Evolutionary conservation across 2,329 filamentous ascomycete genomes (phyloP).

Genomic region (Thermochaetoides dissita): DNA sequence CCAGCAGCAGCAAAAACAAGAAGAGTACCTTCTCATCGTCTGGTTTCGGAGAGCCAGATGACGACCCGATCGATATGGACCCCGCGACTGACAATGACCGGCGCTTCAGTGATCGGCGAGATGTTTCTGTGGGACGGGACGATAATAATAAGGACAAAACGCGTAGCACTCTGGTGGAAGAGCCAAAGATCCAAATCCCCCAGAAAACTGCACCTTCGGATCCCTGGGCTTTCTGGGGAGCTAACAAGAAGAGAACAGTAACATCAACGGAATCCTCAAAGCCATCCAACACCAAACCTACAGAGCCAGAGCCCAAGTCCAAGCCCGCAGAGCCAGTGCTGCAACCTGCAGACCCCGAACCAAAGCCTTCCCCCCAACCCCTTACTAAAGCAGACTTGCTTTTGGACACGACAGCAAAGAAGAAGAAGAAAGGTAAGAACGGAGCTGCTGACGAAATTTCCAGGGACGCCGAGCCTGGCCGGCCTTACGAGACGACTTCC

Average conservation of each 20-base stretch:
- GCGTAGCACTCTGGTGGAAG: no score
- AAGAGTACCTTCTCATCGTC: slow-evolving; percentile 34
- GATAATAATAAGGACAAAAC: no score
- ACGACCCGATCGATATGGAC: no score
- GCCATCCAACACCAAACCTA: slow-evolving; percentile 1
- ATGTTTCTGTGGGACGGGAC: neutral
- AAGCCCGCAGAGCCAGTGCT: neutral
- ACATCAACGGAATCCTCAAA: neutral
- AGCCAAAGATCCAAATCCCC: no score
- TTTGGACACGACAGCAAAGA: slow-evolving; percentile 5
- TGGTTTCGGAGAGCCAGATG: slow-evolving; percentile 25
- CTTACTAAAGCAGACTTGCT: neutral
- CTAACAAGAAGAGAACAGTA: slow-evolving; percentile 17
- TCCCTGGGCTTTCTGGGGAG: slow-evolving; percentile 19
- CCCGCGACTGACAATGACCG: no score
- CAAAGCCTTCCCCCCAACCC: slow-evolving; percentile 2
- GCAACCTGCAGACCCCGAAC: no score
- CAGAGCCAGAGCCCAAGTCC: slow-evolving; percentile 3
- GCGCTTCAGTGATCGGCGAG: no score
- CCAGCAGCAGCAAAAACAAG: slow-evolving; percentile 36
- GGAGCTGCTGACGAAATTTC: neutral
- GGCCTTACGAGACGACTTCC: no score
- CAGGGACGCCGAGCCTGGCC: no score
- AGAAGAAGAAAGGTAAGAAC: slow-evolving; percentile 10
- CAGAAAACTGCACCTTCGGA: slow-evolving; percentile 2